Percentiles rank a stretch among this genome's conserved stretches.
phyloP scores from a whole-genome alignment of 805 yeast species.

The Wickerhamomyces ciferrii region DNA sequence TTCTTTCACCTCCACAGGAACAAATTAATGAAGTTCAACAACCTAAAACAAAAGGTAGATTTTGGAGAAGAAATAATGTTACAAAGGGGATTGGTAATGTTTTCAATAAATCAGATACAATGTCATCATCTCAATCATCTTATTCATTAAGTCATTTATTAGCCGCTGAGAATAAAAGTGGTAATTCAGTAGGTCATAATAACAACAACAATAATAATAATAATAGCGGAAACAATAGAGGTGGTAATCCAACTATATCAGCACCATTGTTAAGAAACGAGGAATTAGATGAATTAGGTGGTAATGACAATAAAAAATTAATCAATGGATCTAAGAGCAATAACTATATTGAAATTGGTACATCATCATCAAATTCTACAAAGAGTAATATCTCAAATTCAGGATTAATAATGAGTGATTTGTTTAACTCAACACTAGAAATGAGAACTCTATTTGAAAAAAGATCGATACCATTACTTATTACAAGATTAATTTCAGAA shows the following conservation, averaged over 20 bases:
- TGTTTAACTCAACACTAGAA: slow-evolving; percentile 46
- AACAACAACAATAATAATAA: neutral
- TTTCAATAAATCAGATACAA: slow-evolving; percentile 12
- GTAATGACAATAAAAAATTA: slow-evolving; percentile 30
- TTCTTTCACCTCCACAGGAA: neutral
- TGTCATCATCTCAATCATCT: slow-evolving; percentile 14
- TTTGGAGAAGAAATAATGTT: slow-evolving; percentile 24
- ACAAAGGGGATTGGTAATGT: slow-evolving; percentile 11
- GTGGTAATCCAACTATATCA: slow-evolving; percentile 24
- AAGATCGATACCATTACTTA: slow-evolving; percentile 60
- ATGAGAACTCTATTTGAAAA: slow-evolving; percentile 60
- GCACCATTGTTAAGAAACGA: slow-evolving; percentile 31
- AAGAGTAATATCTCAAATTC: neutral
- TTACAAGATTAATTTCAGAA: slow-evolving; percentile 65
- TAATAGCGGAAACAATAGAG: neutral
- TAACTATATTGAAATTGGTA: slow-evolving; percentile 1
- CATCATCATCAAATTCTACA: slow-evolving; percentile 4
- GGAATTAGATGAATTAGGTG: slow-evolving; percentile 25
- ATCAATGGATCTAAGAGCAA: slow-evolving; percentile 16
- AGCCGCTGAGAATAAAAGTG: slow-evolving; percentile 5
- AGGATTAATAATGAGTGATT: slow-evolving; percentile 15
- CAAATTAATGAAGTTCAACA: slow-evolving; percentile 5
- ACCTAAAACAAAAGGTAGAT: slow-evolving; percentile 23
- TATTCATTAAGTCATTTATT: slow-evolving; percentile 12
- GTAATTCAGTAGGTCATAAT: neutral